phyloP scores from a whole-genome alignment of 768 basidiomycete species.

The Hemileccinum impolitum region DNA sequence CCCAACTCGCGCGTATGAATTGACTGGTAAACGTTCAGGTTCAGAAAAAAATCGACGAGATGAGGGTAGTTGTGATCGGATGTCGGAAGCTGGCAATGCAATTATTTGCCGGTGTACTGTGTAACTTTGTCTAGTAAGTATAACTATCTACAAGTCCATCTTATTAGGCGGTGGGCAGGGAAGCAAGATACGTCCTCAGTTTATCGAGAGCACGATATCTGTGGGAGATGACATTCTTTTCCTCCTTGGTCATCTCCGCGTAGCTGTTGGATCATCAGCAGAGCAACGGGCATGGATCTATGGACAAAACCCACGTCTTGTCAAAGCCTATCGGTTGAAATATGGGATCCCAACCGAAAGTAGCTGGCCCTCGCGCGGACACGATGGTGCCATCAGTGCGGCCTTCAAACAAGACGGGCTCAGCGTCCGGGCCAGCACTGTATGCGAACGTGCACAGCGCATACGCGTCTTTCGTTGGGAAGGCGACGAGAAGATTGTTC shows the following conservation, averaged over 20 bases:
- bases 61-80: constrained; percentile 13
- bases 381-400: constrained; percentile 89
- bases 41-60: not conserved
- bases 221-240: constrained; percentile 67
- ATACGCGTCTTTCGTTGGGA: constrained; percentile 74
- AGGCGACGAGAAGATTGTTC: constrained; percentile 76
- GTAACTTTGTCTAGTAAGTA: too few relatives aligned
- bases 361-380: constrained; percentile 67
- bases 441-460: constrained; percentile 98
- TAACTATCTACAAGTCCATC: not conserved
- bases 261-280: constrained; percentile 38
- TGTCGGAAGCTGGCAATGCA: constrained; percentile 16
- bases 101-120: constrained; percentile 9
- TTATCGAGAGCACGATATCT: constrained; percentile 61
- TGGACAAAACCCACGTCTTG: constrained; percentile 57
- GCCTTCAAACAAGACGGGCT: constrained; percentile 84
- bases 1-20: too few relatives aligned
- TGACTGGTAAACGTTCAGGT: too few relatives aligned
- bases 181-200: constrained; percentile 41
- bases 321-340: constrained; percentile 77
- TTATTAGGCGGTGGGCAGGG: not conserved
- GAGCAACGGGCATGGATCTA: not conserved
- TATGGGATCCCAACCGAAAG: constrained; percentile 90
- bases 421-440: constrained; percentile 73
- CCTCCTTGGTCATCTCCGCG: constrained; percentile 61